phyloP scores from a whole-genome alignment of 306 rosid genomes.

The Sindora glabra region DNA sequence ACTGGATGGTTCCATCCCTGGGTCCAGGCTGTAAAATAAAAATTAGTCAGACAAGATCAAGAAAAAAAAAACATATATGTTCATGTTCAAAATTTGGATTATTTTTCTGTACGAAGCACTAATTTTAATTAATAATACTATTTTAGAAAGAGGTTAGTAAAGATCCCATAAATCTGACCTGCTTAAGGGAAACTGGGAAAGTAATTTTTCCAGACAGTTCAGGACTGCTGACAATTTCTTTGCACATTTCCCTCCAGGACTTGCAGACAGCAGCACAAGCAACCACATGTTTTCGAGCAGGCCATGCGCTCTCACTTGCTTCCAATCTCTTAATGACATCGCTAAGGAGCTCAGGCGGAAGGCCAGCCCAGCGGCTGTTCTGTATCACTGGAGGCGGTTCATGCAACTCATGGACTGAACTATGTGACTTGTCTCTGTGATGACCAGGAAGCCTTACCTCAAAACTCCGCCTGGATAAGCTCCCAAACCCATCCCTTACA shows the following conservation, averaged over 20 bases:
- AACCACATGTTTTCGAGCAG: constrained; percentile 75
- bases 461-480: constrained; percentile 81
- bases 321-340: constrained; percentile 90
- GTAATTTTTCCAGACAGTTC: constrained; percentile 87
- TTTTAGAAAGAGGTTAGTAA: neutral
- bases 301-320: constrained; percentile 88
- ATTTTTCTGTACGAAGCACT: neutral
- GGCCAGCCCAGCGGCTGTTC: constrained; percentile 87
- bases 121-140: too few species aligned
- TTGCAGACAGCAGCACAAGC: constrained; percentile 89
- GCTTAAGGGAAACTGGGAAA: constrained; percentile 82
- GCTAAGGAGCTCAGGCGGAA: constrained; percentile 84
- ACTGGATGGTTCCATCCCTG: constrained; percentile 78
- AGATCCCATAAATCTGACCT: constrained; percentile 42
- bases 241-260: constrained; percentile 96
- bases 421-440: constrained; percentile 68
- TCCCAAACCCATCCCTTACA: constrained; percentile 92
- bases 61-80: neutral
- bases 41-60: too few species aligned
- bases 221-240: constrained; percentile 77
- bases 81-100: neutral
- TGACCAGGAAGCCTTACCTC: constrained; percentile 81
- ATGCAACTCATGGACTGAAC: constrained; percentile 65
- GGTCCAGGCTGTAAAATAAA: constrained; percentile 64
- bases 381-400: constrained; percentile 57